phyloP scores from a whole-genome alignment of 257 asterid genomes.

The Solanum clarkiae region DNA sequence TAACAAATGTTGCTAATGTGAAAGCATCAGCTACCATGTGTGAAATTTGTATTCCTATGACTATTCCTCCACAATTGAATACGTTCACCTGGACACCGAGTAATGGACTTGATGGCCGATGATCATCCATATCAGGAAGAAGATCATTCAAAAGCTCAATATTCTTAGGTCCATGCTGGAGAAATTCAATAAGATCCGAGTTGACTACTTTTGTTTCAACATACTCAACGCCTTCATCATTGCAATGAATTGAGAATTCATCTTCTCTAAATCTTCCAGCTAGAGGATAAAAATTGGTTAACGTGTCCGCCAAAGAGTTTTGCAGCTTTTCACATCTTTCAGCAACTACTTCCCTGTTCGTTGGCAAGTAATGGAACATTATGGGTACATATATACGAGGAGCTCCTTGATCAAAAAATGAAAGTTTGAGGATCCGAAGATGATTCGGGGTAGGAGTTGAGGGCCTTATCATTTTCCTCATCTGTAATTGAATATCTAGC shows the following conservation, averaged over 20 bases:
- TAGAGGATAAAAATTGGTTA: not conserved
- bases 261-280: not conserved
- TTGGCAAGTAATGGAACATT: not conserved
- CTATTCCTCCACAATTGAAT: constrained; percentile 3
- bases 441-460: not conserved
- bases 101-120: not conserved
- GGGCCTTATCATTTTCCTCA: not conserved
- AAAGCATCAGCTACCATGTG: not conserved
- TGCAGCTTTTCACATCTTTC: not conserved
- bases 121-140: not conserved
- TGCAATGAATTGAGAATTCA: not conserved
- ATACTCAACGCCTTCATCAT: constrained; percentile 15
- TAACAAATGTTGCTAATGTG: not conserved
- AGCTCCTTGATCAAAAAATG: not conserved
- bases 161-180: not conserved
- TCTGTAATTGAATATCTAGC: not conserved
- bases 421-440: not conserved
- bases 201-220: not conserved
- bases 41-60: not conserved
- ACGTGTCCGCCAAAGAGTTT: not conserved
- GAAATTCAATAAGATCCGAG: not conserved
- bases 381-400: not conserved
- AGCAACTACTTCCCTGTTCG: not conserved
- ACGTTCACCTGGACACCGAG: constrained; percentile 2
- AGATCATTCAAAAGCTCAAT: not conserved